Evolutionary conservation across 2,329 filamentous ascomycete species (phyloP).

Genomic region (Penicillium sp.): DNA sequence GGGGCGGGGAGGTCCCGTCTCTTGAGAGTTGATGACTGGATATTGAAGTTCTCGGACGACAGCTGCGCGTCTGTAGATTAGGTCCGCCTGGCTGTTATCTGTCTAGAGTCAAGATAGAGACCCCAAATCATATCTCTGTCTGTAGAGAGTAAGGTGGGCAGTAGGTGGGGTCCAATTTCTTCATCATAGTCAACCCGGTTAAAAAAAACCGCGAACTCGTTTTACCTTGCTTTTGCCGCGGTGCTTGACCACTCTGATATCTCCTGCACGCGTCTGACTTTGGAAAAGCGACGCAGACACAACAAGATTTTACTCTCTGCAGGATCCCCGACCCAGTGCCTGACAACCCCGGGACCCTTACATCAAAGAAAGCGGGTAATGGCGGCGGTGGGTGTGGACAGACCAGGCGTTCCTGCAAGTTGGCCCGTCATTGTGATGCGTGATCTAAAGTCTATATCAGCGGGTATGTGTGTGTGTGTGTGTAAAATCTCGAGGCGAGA

Average conservation of each 20-base stretch:
- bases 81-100: no score
- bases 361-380: constrained; percentile 5
- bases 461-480: no score
- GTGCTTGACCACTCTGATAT: background rate
- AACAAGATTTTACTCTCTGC: constrained; percentile 6
- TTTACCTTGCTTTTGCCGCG: background rate
- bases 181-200: background rate
- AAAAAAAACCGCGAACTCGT: background rate
- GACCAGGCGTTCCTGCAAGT: constrained; percentile 25
- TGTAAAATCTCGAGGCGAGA: background rate
- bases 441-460: background rate
- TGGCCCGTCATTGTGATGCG: background rate
- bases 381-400: constrained; percentile 15
- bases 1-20: background rate
- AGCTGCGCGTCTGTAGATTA: no score
- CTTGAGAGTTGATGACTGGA: background rate
- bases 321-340: constrained; percentile 14
- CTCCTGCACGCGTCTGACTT: background rate
- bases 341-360: constrained; percentile 11
- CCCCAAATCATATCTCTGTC: no score
- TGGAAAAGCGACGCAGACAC: background rate
- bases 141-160: no score
- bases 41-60: no score
- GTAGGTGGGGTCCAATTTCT: no score
- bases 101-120: no score